These are phyloP conservation scores for Suillus sp. DNA, from an alignment of 768 basidiomycete genomes.

Conservation along the genomic window DNA sequence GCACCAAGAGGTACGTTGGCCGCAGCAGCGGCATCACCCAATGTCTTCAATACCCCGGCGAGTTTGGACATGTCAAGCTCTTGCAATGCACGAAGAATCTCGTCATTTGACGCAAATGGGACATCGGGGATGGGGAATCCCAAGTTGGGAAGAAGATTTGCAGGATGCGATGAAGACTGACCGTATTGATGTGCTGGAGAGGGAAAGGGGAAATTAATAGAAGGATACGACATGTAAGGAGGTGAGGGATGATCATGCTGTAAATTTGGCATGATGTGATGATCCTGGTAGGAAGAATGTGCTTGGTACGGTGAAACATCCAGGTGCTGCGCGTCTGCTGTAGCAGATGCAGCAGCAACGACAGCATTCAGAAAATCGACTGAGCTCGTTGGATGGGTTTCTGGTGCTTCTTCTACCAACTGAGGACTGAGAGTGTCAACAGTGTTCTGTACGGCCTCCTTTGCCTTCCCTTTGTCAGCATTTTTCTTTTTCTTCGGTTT, in stretches of 20 bases:
- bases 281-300: conserved; percentile 38
- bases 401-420: conserved; percentile 33
- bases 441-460: conserved; percentile 30
- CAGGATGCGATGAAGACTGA: conserved; percentile 29
- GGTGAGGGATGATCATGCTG: conserved; percentile 21
- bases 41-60: conserved; percentile 62
- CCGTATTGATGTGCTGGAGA: conserved; percentile 27
- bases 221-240: conserved; percentile 33
- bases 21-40: conserved; percentile 58
- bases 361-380: conserved; percentile 65
- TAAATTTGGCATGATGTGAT: conserved; percentile 30
- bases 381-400: conserved; percentile 50
- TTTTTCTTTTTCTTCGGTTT: conserved; percentile 40
- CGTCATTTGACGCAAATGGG: conserved; percentile 63
- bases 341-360: conserved; percentile 63
- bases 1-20: conserved; percentile 36
- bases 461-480: conserved; percentile 33
- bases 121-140: conserved; percentile 36
- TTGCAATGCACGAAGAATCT: conserved; percentile 72
- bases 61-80: conserved; percentile 71
- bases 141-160: conserved; percentile 21
- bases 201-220: conserved; percentile 32
- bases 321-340: conserved; percentile 37
- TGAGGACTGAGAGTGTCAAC: conserved; percentile 37
- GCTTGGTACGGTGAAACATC: conserved; percentile 31